Evolutionary conservation across 345 rosid species (phyloP), one percentile per base, ranked within the genome.

Genomic region (Hypericum perforatum): DNA sequence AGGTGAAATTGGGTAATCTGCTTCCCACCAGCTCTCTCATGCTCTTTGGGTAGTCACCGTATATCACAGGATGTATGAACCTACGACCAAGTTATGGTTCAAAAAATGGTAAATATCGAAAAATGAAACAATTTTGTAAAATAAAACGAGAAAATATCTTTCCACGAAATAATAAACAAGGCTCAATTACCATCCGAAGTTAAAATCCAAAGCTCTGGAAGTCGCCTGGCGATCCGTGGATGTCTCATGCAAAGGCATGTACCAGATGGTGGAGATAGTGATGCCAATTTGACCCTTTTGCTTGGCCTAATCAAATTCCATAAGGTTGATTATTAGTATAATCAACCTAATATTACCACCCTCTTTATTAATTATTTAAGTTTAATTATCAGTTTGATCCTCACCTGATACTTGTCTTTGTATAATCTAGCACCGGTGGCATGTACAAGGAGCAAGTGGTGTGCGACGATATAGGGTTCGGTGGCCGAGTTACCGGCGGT

Each of bases 251-350:
- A 68, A 72, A 38, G 96, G 71, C 70, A 79, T 89, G 6, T 83
- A 79, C 98, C 98, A 85, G 53, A 77, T 75, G 49, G 92, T 73
- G 48, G 73, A 78, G 49, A 91, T 64, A 22, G 80, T 76, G 58
- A 85, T 63, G 50, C 96, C 98, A 41, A 91, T 74, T 67, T 80
- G 72, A 16, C 98, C 96, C n/a, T 86, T 77, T 63, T 91, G 95
- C 42, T 61, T 72, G 37, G 72, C 81, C 98, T 91, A 12, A 2
- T 39, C n/a, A 54, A 16, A 10, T 8, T 37, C 7, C 36, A 15
- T n/a, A 9, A 9, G 16, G 11, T 38, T 39, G 9, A 16, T 10
- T 13, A 38, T 7, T 9, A n/a, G 7, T 7, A n/a, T 3, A 8
- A 8, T n/a, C n/a, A 0, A 5, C 7, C 22, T 16, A 11, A 11